Evolutionary conservation across 1,284 basidiomycete species (phyloP).

Genomic region (Anthracocystis setariae): DNA sequence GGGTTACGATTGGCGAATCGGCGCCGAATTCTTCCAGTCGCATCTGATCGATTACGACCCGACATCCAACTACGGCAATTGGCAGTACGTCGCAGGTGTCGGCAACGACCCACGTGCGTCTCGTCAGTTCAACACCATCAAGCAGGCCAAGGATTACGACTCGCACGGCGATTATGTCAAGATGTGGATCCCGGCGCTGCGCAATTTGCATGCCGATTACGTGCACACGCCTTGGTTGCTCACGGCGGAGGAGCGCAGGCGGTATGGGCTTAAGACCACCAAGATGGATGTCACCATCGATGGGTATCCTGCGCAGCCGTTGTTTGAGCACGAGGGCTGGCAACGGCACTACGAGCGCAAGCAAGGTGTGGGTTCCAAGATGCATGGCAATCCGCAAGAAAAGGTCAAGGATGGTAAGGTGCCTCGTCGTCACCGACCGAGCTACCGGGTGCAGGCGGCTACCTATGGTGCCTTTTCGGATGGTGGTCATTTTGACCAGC

Average conservation of each 20-base stretch:
- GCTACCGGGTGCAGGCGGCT: constrained; percentile 25
- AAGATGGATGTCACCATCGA: constrained; percentile 57
- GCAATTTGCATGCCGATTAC: constrained; percentile 65
- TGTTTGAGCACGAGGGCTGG: constrained; percentile 60
- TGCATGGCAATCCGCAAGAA: constrained; percentile 63
- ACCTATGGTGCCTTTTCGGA: constrained; percentile 40
- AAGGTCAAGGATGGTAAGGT: constrained; percentile 62
- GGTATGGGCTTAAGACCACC: constrained; percentile 59
- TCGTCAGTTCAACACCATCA: constrained; percentile 73
- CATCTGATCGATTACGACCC: constrained; percentile 66
- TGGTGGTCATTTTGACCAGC: constrained; percentile 24
- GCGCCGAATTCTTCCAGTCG: constrained; percentile 72
- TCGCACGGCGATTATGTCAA: constrained; percentile 71
- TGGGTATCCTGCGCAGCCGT: constrained; percentile 52
- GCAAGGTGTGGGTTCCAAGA: constrained; percentile 59
- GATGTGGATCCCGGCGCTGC: constrained; percentile 71
- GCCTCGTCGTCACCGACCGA: constrained; percentile 47
- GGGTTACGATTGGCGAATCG: constrained; percentile 72
- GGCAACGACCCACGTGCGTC: constrained; percentile 73
- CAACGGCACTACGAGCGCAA: constrained; percentile 59
- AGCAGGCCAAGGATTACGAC: constrained; percentile 73
- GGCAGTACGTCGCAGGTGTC: constrained; percentile 70
- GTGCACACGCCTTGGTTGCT: constrained; percentile 65
- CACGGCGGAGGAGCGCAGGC: constrained; percentile 47
- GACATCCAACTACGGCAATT: constrained; percentile 63